Base-by-base conservation (phyloP, 768 basidiomycete species). In the Chalciporus sphaerocephalus region DNA sequence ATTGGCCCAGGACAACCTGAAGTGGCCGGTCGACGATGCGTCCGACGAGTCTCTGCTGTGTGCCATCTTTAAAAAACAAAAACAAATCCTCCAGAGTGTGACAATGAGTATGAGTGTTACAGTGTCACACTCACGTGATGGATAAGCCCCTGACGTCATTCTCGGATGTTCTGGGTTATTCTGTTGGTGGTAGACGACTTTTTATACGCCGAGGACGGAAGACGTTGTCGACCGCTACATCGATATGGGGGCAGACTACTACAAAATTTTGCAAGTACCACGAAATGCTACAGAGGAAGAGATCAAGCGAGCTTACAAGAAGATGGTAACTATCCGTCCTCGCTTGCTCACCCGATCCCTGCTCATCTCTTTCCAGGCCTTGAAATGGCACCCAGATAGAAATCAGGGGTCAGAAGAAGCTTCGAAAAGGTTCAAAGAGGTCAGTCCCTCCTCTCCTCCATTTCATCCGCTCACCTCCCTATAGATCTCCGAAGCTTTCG, bases 371-470 rank as follows among this genome's bases (percentile, higher is more conserved):
- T 21, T 4, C 47, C 73, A 78, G 87, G 91, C 92, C 38, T 65
- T 96, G 64, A 92, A 90, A 79, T 90, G 89, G 85, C 95, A 98
- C 66, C 94, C 94, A 28, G 93, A 96, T 64, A 79, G 93, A 30
- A 95, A 96, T 60, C 70, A 70, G 44, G 88, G 90, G 22, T 85
- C 87, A 40, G 93, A 93, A 54, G 85, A 84, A 53, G 87, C 95
- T 0, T 84, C 80, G 2, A 75, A 79, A 64, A 95, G 88, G 67
- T 98, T 99, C 68, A 94, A 99, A 71, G 81, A 94, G 78, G 92
- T 85, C 33, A 21, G 73, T 58, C 12, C 1, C 23, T 20, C 10
- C 5, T 5, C 2, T 7, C 5, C 11, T 1, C 6, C 1, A 3
- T 6, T 25, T 16, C 4, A 15, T n/a, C 15, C 5, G 12, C 46